Evolutionary conservation across 108 stramenopile species (phyloP).

Genomic region (Schizochytrium sp.): DNA sequence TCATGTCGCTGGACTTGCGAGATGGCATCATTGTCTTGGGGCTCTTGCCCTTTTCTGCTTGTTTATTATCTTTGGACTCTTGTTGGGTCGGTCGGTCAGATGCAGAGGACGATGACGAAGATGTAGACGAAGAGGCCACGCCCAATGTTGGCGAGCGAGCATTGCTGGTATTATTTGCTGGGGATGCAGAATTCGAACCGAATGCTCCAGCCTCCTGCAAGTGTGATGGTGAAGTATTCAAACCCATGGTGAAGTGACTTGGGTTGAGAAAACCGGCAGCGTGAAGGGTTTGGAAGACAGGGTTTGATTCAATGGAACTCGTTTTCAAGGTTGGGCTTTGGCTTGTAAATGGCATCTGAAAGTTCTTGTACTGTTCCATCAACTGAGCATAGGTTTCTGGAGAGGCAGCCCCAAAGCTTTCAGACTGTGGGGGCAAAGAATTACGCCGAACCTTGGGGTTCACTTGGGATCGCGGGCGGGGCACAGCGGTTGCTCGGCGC

Average conservation of each 20-base stretch:
- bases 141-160: too few species aligned
- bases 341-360: not conserved
- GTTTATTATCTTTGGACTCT: not conserved
- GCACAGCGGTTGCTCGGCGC: slow-evolving; percentile 19
- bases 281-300: not conserved
- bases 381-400: not conserved
- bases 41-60: not conserved
- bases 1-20: not conserved
- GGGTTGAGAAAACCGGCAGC: not conserved
- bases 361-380: not conserved
- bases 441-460: slow-evolving; percentile 24
- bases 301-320: not conserved
- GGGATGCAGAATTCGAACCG: not conserved
- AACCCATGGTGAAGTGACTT: not conserved
- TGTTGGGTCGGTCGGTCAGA: too few species aligned
- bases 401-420: not conserved
- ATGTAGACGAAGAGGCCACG: too few species aligned
- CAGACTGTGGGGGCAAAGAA: not conserved
- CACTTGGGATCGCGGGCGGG: not conserved
- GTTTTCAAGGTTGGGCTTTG: not conserved
- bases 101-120: too few species aligned
- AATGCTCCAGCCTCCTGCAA: not conserved
- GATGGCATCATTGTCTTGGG: not conserved
- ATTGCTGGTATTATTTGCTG: too few species aligned
- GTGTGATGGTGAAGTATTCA: not conserved